These are phyloP conservation scores for Russula olivacea DNA, from an alignment of 768 basidiomycete genomes.

Conservation along the genomic window DNA sequence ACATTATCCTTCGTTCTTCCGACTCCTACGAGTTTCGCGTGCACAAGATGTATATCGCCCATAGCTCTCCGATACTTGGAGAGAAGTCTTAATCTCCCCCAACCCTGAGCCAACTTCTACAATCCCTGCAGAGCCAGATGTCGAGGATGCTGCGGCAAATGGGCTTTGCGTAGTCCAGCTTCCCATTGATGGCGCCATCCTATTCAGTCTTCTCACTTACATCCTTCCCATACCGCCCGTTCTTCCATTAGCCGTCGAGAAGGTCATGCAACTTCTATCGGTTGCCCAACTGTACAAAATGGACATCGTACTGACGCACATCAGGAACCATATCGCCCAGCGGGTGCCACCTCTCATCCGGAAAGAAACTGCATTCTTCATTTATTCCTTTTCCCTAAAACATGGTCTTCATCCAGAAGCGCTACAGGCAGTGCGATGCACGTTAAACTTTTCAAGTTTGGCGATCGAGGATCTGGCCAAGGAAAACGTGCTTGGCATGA, in stretches of 20 bases:
- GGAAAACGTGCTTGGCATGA: not conserved
- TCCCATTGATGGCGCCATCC: not conserved
- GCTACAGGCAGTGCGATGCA: not conserved
- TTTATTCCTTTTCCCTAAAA: not conserved
- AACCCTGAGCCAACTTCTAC: not conserved
- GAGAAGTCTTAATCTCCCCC: not conserved
- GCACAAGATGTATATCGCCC: not conserved
- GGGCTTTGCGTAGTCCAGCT: not conserved
- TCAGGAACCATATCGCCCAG: not conserved
- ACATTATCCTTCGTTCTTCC: not conserved
- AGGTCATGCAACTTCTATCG: not conserved
- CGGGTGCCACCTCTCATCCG: not conserved
- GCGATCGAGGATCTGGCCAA: not conserved
- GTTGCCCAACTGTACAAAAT: not conserved
- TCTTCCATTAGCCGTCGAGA: no score
- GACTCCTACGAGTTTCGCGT: not conserved
- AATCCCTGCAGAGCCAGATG: not conserved
- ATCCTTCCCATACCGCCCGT: no score
- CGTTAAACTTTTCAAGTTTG: not conserved
- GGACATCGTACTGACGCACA: not conserved
- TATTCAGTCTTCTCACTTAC: not conserved
- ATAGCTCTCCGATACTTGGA: not conserved
- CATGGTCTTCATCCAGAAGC: not conserved
- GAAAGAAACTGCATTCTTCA: not conserved
- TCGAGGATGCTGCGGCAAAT: not conserved